A percentile compares a stretch with the other conserved stretches of the same genome.
Evolutionary conservation across 805 yeast species (phyloP).

Genomic region (Saccharomycopsis olivae): DNA sequence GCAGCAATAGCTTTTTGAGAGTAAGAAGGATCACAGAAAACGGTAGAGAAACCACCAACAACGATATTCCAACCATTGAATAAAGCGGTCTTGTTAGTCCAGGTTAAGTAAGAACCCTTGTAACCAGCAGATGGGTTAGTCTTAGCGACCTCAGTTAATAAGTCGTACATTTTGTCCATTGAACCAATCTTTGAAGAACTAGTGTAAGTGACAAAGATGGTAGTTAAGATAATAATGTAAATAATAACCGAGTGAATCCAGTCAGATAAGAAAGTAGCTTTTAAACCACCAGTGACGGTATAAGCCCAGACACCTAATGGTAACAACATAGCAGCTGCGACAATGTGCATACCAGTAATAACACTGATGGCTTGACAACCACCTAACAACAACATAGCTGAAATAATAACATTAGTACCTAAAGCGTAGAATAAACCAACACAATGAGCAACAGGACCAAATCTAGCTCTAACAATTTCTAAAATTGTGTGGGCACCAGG

Average conservation of each 20-base stretch:
- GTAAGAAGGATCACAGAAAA: slow-evolving; percentile 30
- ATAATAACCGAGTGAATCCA: slow-evolving; percentile 38
- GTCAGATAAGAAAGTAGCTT: slow-evolving; percentile 44
- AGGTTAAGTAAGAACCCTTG: slow-evolving; percentile 28
- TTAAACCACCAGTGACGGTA: slow-evolving; percentile 40
- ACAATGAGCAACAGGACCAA: slow-evolving; percentile 30
- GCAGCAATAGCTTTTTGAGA: slow-evolving; percentile 38
- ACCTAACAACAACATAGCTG: slow-evolving; percentile 34
- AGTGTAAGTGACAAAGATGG: slow-evolving; percentile 28
- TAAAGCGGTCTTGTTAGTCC: slow-evolving; percentile 26
- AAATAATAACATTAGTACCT: slow-evolving; percentile 29
- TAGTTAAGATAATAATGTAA: slow-evolving; percentile 28
- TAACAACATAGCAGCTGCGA: slow-evolving; percentile 34
- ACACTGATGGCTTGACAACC: slow-evolving; percentile 34
- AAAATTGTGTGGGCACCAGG: slow-evolving; percentile 30
- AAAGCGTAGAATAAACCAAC: slow-evolving; percentile 29
- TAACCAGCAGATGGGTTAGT: slow-evolving; percentile 25
- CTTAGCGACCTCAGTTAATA: slow-evolving; percentile 27
- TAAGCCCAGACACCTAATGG: slow-evolving; percentile 39
- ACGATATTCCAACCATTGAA: slow-evolving; percentile 24
- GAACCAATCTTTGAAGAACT: slow-evolving; percentile 29
- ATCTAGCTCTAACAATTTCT: slow-evolving; percentile 31
- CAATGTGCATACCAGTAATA: slow-evolving; percentile 34
- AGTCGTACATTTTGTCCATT: slow-evolving; percentile 34
- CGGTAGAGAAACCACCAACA: slow-evolving; percentile 27